Base-by-base conservation (phyloP, 2,329 filamentous ascomycete species). In the Karstenula rhodostoma region DNA sequence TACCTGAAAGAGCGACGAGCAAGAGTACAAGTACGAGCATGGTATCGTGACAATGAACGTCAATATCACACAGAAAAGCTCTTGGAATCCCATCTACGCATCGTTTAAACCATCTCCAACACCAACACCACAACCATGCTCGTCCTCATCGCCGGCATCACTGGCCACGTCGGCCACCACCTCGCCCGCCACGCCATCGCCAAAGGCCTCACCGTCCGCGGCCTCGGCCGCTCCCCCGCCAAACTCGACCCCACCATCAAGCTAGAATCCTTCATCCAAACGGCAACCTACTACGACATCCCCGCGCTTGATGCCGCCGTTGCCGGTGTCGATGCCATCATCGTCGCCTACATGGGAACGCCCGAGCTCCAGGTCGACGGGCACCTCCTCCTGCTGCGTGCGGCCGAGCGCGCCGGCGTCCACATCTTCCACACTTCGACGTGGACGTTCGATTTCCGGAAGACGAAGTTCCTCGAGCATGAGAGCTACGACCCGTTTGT, bases 71-170 rank as follows among this genome's bases (percentile, higher is more conserved):
- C 23, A 29, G 25, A 13, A 13, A 2, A 51, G n/a, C 8, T 17
- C 33, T 27, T 49, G 6, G 12, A 35, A n/a, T 17, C 10, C 27
- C n/a, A n/a, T n/a, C n/a, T n/a, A n/a, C n/a, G n/a, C 22, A 19
- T 2, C 12, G 19, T 32, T n/a, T 13, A n/a, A 12, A 19, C 29
- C 4, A 50, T n/a, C 13, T 19, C 12, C 47, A 33, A 27, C 47
- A 51, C 19, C 32, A 51, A 33, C 10, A 52, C 40, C 25, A 53
- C 8, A 23, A 54, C 7, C 2, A 79, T 80, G 77, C 68, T 80
- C 29, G 68, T 80, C 19, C 72, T 79, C 22, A 73, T 80, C 51
- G 73, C 73, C 12, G 77, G 78, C 32, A 71, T 76, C 17, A 78
- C 76, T 1, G 77, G 79, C 55, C 73, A 72, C 17, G 53, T 78